A percentile compares a stretch with the other conserved stretches of the same genome.
These are phyloP conservation scores for Arachnomyces sp. DNA, from an alignment of 2,329 filamentous ascomycete genomes.

Conservation along the genomic window DNA sequence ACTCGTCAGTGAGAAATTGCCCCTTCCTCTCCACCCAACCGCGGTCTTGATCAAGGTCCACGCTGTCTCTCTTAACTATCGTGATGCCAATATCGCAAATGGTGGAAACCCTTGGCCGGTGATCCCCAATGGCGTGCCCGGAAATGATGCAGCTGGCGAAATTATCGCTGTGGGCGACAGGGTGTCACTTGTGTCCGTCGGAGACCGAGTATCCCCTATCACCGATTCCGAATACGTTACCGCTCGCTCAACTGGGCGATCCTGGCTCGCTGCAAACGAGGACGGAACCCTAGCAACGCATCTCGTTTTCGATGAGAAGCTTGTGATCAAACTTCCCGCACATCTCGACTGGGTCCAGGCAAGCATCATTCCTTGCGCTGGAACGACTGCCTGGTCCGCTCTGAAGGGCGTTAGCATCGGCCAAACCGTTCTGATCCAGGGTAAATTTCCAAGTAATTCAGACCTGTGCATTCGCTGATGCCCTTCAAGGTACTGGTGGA, in stretches of 20 bases:
- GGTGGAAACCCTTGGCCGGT: slow-evolving; percentile 36
- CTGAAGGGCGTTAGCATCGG: slow-evolving; percentile 34
- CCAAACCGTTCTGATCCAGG: slow-evolving; percentile 40
- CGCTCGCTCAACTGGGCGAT: slow-evolving; percentile 27
- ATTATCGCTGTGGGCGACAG: slow-evolving; percentile 32
- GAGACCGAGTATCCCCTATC: slow-evolving; percentile 33
- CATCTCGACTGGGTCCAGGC: slow-evolving; percentile 33
- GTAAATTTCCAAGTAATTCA: slow-evolving; percentile 13
- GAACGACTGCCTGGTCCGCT: slow-evolving; percentile 40
- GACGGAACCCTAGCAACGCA: slow-evolving; percentile 38
- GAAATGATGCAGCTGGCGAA: slow-evolving; percentile 39
- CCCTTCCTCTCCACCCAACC: slow-evolving; percentile 23
- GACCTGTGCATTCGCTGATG: neutral
- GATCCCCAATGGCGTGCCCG: slow-evolving; percentile 21
- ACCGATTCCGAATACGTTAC: slow-evolving; percentile 36
- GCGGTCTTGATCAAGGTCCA: slow-evolving; percentile 58
- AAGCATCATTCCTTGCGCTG: slow-evolving; percentile 37
- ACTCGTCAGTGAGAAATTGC: slow-evolving; percentile 27
- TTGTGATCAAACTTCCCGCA: slow-evolving; percentile 28
- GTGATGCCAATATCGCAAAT: slow-evolving; percentile 41
- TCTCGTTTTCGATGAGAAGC: slow-evolving; percentile 35
- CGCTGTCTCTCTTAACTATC: slow-evolving; percentile 45
- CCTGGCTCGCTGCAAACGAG: slow-evolving; percentile 39
- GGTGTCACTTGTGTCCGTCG: slow-evolving; percentile 24
- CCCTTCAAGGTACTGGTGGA: slow-evolving; percentile 27